Evolutionary conservation across 1,284 basidiomycete genomes (phyloP), one percentile per base, ranked within the genome.

Genomic region (Mycosarcoma mackinlayi): DNA sequence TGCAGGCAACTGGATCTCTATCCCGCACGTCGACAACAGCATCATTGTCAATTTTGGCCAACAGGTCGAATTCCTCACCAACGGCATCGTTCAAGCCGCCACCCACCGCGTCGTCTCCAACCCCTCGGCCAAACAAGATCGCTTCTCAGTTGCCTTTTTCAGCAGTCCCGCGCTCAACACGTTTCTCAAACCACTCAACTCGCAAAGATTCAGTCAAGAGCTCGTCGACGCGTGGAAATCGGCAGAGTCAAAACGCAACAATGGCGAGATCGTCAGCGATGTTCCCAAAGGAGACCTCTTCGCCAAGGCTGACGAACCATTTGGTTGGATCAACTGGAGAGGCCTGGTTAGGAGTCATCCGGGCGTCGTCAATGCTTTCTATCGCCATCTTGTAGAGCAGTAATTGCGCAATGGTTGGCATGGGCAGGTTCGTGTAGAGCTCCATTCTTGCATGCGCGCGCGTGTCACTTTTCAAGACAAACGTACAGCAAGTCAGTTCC

Each of bases 11-110:
- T 79, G 78, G 78, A 33, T 79, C 18, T 52, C 55, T 24, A 68
- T 79, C 8, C 76, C 74, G 0, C 60, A 67, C 55, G 49, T 67
- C 6, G 37, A 57, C 14, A 39, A 51, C 25, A 38, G 46, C 19
- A 67, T 74, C 28, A 62, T 79, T 35, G 74, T 78, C 65, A 79
- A 79, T 40, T 75, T 76, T 38, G 78, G 78, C n/a, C 78, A 79
- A 45, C 78, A 79, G 35, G 58, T 79, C 19, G 78, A 79, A 38
- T 52, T 56, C 21, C 49, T 78, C 4, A 69, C 67, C 27, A 55
- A 58, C 30, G 72, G 76, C 24, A 64, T 73, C 35, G 61, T 79
- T 11, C 68, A 70, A 28, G 70, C 76, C 16, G 78, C 78, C 7
- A 75, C 76, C 3, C 78, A 78, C 24, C 65, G 78, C 5, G 78